Conservation (phyloP, 1,139 yeast genomes). For the Magnusiomyces fungicola region DNA sequence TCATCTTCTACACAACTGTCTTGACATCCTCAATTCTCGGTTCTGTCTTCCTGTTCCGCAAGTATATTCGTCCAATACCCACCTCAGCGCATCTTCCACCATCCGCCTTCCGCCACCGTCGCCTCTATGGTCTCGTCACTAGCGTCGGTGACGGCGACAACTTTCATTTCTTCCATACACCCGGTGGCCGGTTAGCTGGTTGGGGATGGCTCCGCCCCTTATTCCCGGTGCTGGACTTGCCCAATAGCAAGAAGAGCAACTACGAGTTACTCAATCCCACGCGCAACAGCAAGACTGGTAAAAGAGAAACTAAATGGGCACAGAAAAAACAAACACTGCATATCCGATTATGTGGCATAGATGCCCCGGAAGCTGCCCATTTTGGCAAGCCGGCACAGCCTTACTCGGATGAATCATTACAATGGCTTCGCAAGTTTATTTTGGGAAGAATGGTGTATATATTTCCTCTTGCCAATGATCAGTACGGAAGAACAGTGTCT, state of each 20-base stretch:
- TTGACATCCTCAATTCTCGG: constrained; percentile 23
- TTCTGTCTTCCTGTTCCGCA: constrained; percentile 25
- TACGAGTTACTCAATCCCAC: constrained; percentile 20
- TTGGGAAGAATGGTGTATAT: constrained; percentile 62
- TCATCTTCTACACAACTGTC: neutral
- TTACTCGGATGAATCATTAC: constrained; percentile 71
- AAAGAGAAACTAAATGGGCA: constrained; percentile 14
- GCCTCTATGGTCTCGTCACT: constrained; percentile 74
- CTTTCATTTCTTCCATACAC: constrained; percentile 85
- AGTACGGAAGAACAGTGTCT: constrained; percentile 83
- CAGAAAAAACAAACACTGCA: constrained; percentile 32
- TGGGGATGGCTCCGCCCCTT: constrained; percentile 82
- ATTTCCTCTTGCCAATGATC: constrained; percentile 76
- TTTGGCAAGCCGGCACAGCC: constrained; percentile 95
- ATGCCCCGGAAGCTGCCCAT: constrained; percentile 95
- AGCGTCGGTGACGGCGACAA: constrained; percentile 97
- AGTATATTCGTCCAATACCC: constrained; percentile 30
- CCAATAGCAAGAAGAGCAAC: neutral
- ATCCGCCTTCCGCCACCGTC: constrained; percentile 32
- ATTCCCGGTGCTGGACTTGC: constrained; percentile 33
- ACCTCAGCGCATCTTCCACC: constrained; percentile 28
- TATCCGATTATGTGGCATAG: constrained; percentile 87
- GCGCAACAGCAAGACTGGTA: neutral
- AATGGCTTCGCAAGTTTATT: constrained; percentile 62
- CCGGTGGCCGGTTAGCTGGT: constrained; percentile 81